phyloP scores from a whole-genome alignment of 2,329 filamentous ascomycete genomes.

The Ophiocordyceps sinensis region DNA sequence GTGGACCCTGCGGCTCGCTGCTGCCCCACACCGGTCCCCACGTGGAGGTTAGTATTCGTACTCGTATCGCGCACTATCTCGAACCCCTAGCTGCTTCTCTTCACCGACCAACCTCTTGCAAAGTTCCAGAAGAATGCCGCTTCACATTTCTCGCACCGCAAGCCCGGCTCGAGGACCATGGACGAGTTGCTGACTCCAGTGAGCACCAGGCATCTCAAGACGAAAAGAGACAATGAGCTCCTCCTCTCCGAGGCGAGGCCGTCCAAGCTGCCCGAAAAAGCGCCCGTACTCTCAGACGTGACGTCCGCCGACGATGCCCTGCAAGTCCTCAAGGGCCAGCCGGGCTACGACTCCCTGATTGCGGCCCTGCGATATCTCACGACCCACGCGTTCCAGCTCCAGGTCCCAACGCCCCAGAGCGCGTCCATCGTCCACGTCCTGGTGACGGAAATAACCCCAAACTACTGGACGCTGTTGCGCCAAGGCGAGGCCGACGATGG shows the following conservation, averaged over 20 bases:
- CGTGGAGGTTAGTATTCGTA: too few relatives aligned
- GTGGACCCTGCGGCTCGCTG: not conserved
- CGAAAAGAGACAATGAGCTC: slow-evolving; percentile 18
- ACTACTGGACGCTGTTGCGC: slow-evolving; percentile 61
- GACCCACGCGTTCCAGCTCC: slow-evolving; percentile 10
- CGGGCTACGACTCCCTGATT: slow-evolving; percentile 42
- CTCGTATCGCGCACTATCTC: too few relatives aligned
- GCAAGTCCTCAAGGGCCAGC: slow-evolving; percentile 46
- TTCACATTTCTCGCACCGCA: not conserved
- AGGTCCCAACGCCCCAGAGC: slow-evolving; percentile 45
- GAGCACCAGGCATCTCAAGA: slow-evolving; percentile 34
- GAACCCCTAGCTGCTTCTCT: too few relatives aligned
- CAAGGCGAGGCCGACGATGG: slow-evolving; percentile 20
- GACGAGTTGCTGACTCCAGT: slow-evolving; percentile 40
- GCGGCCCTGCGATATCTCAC: slow-evolving; percentile 37
- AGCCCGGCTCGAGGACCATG: slow-evolving; percentile 22
- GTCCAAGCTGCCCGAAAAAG: slow-evolving; percentile 2
- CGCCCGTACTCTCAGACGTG: slow-evolving; percentile 3
- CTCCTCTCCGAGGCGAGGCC: slow-evolving; percentile 22
- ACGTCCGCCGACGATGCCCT: slow-evolving; percentile 35
- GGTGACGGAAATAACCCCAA: slow-evolving; percentile 59
- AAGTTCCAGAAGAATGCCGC: too few relatives aligned
- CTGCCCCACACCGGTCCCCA: not conserved
- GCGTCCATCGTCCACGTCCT: slow-evolving; percentile 65
- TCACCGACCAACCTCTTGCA: too few relatives aligned